phyloP scores from a whole-genome alignment of 495 filamentous ascomycete genomes.

The Hypoxylon trugodes region DNA sequence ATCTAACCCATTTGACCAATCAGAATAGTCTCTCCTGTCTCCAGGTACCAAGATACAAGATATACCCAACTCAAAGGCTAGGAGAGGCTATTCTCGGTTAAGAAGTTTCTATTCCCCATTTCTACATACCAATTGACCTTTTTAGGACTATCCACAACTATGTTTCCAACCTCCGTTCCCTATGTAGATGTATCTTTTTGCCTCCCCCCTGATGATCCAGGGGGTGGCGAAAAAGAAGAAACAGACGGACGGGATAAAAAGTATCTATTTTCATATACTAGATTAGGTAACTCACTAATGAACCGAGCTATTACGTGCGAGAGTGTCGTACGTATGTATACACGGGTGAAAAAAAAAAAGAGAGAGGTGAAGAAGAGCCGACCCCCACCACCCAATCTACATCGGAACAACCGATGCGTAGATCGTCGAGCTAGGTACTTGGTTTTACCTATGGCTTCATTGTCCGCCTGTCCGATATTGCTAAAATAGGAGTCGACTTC shows the following conservation, averaged over 20 bases:
- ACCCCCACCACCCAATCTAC: too few species aligned
- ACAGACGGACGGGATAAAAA: neutral
- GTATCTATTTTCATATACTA: constrained; percentile 13
- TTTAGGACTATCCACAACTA: neutral
- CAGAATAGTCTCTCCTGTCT: constrained; percentile 2
- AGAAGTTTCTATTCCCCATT: constrained; percentile 6
- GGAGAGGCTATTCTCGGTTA: constrained; percentile 27
- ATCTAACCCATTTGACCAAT: neutral
- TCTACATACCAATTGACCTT: neutral
- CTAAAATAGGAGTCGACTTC: constrained; percentile 10
- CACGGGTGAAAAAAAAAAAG: too few species aligned
- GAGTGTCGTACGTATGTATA: neutral
- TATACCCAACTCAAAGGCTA: neutral
- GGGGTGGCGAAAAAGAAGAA: constrained; percentile 42
- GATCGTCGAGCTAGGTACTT: constrained; percentile 31
- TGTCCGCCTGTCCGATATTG: constrained; percentile 11
- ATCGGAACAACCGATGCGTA: constrained; percentile 23
- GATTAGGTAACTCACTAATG: constrained; percentile 12
- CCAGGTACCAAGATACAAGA: neutral
- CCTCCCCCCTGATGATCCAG: constrained; percentile 48
- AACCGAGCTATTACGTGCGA: constrained; percentile 6
- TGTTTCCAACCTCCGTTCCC: neutral
- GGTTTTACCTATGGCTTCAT: too few species aligned
- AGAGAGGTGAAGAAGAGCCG: too few species aligned
- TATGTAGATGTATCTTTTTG: constrained; percentile 33